Evolutionary conservation across 192 early-diverging fungal species (phyloP).

Genomic region (Podila horticola): DNA sequence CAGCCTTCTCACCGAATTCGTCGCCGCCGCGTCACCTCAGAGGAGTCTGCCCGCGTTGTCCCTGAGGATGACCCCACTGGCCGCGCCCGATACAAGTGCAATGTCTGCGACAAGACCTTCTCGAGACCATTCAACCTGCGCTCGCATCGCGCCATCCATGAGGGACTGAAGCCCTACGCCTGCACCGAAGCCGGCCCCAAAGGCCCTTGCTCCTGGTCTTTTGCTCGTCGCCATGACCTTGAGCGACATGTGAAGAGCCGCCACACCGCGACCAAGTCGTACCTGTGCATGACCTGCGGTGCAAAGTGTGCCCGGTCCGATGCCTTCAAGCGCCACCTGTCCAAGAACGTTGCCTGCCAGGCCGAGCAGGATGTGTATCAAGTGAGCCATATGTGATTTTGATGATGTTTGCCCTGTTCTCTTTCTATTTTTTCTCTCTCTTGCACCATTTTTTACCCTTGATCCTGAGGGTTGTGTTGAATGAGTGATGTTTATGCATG

Average conservation of each 20-base stretch:
- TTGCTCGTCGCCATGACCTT: conserved; percentile 88
- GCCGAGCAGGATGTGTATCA: conserved; percentile 38
- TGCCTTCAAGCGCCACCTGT: conserved; percentile 40
- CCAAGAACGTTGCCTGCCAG: conserved; percentile 13
- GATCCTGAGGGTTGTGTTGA: too few species aligned
- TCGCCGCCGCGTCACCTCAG: conserved; percentile 44
- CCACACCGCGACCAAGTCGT: conserved; percentile 13
- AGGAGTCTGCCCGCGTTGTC: conserved; percentile 31
- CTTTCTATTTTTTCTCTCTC: conserved; percentile 12
- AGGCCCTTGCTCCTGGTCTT: conserved; percentile 69
- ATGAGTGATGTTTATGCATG: too few species aligned
- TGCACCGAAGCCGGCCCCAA: conserved; percentile 50
- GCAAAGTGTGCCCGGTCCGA: conserved; percentile 22
- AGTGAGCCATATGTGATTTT: conserved; percentile 55
- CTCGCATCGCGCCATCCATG: conserved; percentile 70
- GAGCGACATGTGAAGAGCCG: conserved; percentile 70
- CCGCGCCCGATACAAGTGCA: conserved; percentile 39
- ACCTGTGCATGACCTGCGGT: conserved; percentile 37
- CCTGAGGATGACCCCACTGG: conserved; percentile 25
- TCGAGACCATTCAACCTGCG: conserved; percentile 81
- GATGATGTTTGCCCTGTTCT: conserved; percentile 23
- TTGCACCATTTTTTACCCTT: neutral
- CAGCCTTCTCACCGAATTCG: conserved; percentile 24
- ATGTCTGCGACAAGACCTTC: conserved; percentile 60
- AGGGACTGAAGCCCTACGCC: conserved; percentile 65